phyloP scores from a whole-genome alignment of 1,284 basidiomycete species.

The Boletus mariae region DNA sequence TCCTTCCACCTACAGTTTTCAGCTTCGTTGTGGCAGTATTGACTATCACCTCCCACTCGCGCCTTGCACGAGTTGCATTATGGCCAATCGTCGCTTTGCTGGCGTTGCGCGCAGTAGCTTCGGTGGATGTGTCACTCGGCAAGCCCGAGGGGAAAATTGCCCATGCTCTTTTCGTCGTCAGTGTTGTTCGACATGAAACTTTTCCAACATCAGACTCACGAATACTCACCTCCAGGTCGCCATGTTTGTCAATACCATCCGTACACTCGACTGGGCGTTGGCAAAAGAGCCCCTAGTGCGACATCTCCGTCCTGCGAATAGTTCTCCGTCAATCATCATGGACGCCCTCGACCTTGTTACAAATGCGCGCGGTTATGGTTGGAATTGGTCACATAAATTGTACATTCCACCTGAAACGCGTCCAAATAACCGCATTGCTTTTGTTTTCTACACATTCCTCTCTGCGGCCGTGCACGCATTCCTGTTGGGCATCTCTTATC shows the following conservation, averaged over 20 bases:
- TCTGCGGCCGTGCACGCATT: neutral
- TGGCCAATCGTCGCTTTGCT: conserved; percentile 42
- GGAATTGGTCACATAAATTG: conserved; percentile 38
- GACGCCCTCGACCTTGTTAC: conserved; percentile 47
- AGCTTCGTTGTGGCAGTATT: conserved; percentile 49
- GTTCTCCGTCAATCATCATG: conserved; percentile 11
- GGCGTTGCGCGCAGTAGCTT: conserved; percentile 39
- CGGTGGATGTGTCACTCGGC: conserved; percentile 39
- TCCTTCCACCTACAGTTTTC: conserved; percentile 39
- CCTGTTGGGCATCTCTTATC: neutral
- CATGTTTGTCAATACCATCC: conserved; percentile 9
- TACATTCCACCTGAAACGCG: conserved; percentile 33
- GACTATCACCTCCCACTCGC: conserved; percentile 42
- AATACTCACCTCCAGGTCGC: conserved; percentile 3
- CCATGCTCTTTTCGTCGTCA: conserved; percentile 20
- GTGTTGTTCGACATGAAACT: neutral
- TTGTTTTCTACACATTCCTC: neutral
- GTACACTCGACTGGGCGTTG: conserved; percentile 20
- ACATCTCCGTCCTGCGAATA: neutral
- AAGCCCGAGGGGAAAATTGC: conserved; percentile 35
- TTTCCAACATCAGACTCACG: neutral
- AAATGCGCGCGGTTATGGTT: conserved; percentile 52
- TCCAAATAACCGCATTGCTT: neutral
- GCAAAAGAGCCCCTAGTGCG: conserved; percentile 8
- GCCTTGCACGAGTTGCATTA: conserved; percentile 40